phyloP scores from a whole-genome alignment of 2,329 filamentous ascomycete genomes.

The Colletotrichum neosansevieriae region DNA sequence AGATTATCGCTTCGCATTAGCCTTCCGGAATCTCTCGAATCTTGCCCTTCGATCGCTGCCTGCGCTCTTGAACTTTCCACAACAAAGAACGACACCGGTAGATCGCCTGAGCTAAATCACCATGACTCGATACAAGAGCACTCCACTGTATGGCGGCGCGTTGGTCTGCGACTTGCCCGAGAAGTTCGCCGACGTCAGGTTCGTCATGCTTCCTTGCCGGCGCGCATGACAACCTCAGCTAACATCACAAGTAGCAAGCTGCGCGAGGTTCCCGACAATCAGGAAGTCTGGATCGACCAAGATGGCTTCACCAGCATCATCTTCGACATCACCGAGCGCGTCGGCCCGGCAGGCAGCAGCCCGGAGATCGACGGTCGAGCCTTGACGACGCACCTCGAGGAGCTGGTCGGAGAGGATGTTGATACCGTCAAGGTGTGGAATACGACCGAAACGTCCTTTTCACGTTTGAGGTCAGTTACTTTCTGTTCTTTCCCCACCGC shows the following conservation, averaged over 20 bases:
- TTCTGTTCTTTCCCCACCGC: not conserved
- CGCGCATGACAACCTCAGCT: not conserved
- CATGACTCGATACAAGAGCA: conserved; percentile 68
- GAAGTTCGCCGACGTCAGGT: conserved; percentile 81
- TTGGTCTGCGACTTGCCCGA: conserved; percentile 76
- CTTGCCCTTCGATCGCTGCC: not conserved
- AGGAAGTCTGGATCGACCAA: conserved; percentile 91
- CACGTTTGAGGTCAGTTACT: conserved; percentile 62
- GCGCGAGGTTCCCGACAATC: conserved; percentile 84
- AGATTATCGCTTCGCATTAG: not conserved
- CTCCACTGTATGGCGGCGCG: conserved; percentile 78
- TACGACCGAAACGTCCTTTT: conserved; percentile 71
- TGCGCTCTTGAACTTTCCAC: not conserved
- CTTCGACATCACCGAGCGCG: conserved; percentile 89
- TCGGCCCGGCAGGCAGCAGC: conserved; percentile 66
- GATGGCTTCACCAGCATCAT: conserved; percentile 89
- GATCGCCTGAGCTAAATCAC: not conserved
- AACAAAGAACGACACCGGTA: not conserved
- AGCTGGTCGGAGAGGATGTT: conserved; percentile 73
- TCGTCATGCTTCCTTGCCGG: conserved; percentile 41
- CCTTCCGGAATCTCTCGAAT: not conserved
- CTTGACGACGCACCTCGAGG: conserved; percentile 75
- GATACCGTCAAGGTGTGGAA: conserved; percentile 76
- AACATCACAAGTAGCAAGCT: conserved; percentile 65
- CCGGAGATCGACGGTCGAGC: conserved; percentile 77